Evolutionary conservation across 495 filamentous ascomycete genomes (phyloP).

Genomic region (Immersiella caudata): DNA sequence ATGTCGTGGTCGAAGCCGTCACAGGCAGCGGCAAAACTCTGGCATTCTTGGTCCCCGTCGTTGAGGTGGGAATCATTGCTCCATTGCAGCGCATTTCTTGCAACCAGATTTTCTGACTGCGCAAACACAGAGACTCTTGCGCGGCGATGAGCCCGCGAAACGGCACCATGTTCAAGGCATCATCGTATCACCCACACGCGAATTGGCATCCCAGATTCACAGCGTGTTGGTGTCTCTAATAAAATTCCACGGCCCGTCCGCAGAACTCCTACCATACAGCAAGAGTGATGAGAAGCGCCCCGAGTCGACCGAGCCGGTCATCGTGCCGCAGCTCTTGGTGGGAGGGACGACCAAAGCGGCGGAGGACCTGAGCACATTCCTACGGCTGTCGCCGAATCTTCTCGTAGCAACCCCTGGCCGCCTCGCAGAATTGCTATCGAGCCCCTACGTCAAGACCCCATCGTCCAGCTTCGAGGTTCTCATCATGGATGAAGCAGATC

Average conservation of each 20-base stretch:
- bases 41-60: constrained; percentile 84
- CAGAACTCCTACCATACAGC: constrained; percentile 56
- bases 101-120: background rate
- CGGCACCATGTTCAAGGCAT: constrained; percentile 89
- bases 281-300: constrained; percentile 56
- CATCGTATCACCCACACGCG: constrained; percentile 88
- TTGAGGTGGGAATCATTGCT: constrained; percentile 54
- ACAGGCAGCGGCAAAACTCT: constrained; percentile 96
- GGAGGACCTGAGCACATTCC: constrained; percentile 81
- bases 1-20: constrained; percentile 96
- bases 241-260: constrained; percentile 79
- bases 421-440: constrained; percentile 82
- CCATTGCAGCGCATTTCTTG: background rate
- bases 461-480: constrained; percentile 87
- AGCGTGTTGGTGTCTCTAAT: constrained; percentile 76
- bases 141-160: constrained; percentile 70
- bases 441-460: constrained; percentile 86
- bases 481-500: constrained; percentile 92
- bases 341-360: constrained; percentile 78
- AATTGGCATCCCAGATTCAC: constrained; percentile 89
- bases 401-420: constrained; percentile 88
- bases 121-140: constrained; percentile 61
- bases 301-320: constrained; percentile 54
- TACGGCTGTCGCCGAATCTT: constrained; percentile 79
- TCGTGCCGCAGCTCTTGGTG: constrained; percentile 87